Evolutionary conservation across 768 basidiomycete genomes (phyloP), one percentile per base, ranked within the genome.

Genomic region (Asterophora parasitica): DNA sequence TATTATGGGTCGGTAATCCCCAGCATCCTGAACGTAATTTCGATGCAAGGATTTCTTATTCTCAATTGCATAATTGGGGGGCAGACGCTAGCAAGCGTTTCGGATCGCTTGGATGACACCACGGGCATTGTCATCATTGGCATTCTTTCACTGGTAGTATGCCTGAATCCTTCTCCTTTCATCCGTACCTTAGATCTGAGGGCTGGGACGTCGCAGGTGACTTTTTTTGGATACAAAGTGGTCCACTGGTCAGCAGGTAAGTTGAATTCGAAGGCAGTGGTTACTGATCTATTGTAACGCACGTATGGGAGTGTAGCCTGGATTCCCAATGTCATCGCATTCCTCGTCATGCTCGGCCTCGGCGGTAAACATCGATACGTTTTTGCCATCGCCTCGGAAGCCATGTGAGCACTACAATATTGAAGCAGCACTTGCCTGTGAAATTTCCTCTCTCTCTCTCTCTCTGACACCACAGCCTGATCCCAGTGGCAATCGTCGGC

Each of bases 401-500:
- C 77, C 2, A 79, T 87, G 84, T 86, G 44, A 46, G 80, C 73
- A 34, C n/a, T n/a, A n/a, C n/a, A n/a, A n/a, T n/a, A 26, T 16
- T 32, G 16, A 26, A 19, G 36, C 33, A n/a, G 20, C 23, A 27
- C n/a, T 7, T 13, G 30, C 36, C 37, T 38, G 19, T n/a, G n/a
- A n/a, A 20, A 19, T 17, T 20, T 23, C 11, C 37, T 42, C 27
- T 41, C 32, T 26, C 4, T 13, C 42, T 48, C 35, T 13, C 37
- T 42, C 27, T 41, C 32, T 26, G 5, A 15, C 42, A 48, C 35
- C 33, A 1, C 27, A 87, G 85, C 48, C 68, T 82, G 48, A 73
- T 86, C n/a, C 83, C 85, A 0, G 52, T 89, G 9, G 70, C 83
- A 13, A 83, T 90, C 44, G 71, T 81, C n/a, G 88, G 85, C 13